Evolutionary conservation across 306 rosid species (phyloP).

Genomic region (Cyclanthera cordifolia): DNA sequence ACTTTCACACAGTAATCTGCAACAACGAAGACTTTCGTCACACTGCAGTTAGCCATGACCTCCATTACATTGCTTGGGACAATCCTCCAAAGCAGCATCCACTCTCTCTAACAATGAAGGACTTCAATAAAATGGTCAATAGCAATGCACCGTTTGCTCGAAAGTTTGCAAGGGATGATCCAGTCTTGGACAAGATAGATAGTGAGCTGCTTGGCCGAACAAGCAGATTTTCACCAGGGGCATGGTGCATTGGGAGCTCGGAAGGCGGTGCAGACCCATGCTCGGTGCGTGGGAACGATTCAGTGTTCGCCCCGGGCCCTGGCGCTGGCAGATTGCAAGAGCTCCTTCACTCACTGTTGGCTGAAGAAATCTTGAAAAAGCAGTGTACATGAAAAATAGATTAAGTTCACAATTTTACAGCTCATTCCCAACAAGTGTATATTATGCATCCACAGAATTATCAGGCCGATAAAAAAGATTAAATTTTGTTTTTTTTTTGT

Average conservation of each 20-base stretch:
- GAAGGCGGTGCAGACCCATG: slow-evolving; percentile 70
- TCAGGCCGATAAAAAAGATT: slow-evolving; percentile 25
- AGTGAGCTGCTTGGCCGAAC: slow-evolving; percentile 66
- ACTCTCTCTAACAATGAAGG: slow-evolving; percentile 49
- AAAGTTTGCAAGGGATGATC: slow-evolving; percentile 69
- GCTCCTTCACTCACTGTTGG: slow-evolving; percentile 43
- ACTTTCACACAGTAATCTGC: slow-evolving; percentile 83
- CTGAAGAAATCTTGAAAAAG: slow-evolving; percentile 48
- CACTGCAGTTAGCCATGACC: slow-evolving; percentile 71
- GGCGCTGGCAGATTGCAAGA: slow-evolving; percentile 63
- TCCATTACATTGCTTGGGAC: slow-evolving; percentile 99
- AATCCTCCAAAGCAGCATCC: slow-evolving; percentile 98
- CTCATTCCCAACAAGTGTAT: slow-evolving; percentile 33
- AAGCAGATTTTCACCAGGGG: slow-evolving; percentile 61
- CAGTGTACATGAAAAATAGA: slow-evolving; percentile 51
- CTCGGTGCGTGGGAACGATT: slow-evolving; percentile 51
- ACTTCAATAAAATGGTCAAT: slow-evolving; percentile 68
- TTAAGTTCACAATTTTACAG: slow-evolving; percentile 14
- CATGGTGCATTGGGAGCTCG: slow-evolving; percentile 64
- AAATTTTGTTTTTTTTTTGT: slow-evolving; percentile 21
- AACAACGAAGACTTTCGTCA: slow-evolving; percentile 52
- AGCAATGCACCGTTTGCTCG: slow-evolving; percentile 89
- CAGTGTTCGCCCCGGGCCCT: slow-evolving; percentile 61
- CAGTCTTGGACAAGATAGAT: slow-evolving; percentile 79
- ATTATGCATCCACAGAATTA: slow-evolving; percentile 31